Evolutionary conservation across 2,329 filamentous ascomycete species (phyloP).

Genomic region (Calonectria pseudoturangicola): DNA sequence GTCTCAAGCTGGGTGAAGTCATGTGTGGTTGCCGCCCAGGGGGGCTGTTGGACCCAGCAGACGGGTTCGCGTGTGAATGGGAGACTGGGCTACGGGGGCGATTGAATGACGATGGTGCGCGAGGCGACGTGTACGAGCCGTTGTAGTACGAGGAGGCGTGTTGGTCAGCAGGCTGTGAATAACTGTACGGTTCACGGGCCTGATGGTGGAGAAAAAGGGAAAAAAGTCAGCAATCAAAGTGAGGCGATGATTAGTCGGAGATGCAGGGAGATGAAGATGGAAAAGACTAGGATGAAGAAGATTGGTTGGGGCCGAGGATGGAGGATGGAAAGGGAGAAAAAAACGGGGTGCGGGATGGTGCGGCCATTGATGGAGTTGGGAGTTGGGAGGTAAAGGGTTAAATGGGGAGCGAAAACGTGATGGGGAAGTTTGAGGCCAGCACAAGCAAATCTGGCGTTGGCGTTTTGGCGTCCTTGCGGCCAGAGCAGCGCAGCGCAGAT

Average conservation of each 20-base stretch:
- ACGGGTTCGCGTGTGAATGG: constrained; percentile 68
- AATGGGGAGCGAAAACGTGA: constrained; percentile 37
- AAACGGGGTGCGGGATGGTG: constrained; percentile 43
- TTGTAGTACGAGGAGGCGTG: constrained; percentile 68
- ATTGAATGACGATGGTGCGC: constrained; percentile 62
- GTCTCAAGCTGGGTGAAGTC: constrained; percentile 69
- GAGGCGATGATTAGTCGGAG: constrained; percentile 39
- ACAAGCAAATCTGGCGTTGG: constrained; percentile 44
- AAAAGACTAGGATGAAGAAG: constrained; percentile 23
- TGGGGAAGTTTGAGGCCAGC: constrained; percentile 43
- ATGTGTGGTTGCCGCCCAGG: constrained; percentile 63
- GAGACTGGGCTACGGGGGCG: constrained; percentile 71
- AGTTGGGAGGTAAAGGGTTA: constrained; percentile 37
- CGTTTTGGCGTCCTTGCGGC: constrained; percentile 40
- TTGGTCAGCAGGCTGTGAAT: constrained; percentile 66
- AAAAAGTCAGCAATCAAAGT: constrained; percentile 53
- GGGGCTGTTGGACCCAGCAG: constrained; percentile 66
- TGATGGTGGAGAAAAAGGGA: constrained; percentile 56
- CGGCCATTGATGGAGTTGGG: constrained; percentile 51
- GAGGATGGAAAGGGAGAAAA: constrained; percentile 35
- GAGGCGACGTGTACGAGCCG: constrained; percentile 69
- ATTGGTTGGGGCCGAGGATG: constrained; percentile 32
- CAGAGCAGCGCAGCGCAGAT: constrained; percentile 24
- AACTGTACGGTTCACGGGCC: constrained; percentile 71
- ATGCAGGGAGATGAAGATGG: constrained; percentile 35